Conservation (phyloP, 2,329 filamentous ascomycete species). For the Aspergillus piperis region DNA sequence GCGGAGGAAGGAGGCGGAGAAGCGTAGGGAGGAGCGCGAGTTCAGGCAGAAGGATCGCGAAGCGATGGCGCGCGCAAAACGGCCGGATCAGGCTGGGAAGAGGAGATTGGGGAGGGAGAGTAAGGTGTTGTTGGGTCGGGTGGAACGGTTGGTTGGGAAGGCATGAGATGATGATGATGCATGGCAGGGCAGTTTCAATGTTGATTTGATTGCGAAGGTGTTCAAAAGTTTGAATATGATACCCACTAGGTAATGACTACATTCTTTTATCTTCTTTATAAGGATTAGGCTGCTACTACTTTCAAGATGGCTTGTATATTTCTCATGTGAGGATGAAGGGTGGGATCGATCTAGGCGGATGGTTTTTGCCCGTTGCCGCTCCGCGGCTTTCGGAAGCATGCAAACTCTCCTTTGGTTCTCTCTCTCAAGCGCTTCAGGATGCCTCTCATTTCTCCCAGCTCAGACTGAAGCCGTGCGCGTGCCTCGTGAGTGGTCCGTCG, state of each 20-base stretch:
- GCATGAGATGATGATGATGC: constrained; percentile 13
- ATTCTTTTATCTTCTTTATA: neutral
- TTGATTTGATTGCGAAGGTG: neutral
- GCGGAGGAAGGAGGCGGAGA: constrained; percentile 60
- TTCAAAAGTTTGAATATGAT: constrained; percentile 21
- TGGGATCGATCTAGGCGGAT: constrained; percentile 16
- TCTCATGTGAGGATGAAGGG: neutral
- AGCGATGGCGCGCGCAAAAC: constrained; percentile 63
- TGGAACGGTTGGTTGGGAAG: constrained; percentile 67
- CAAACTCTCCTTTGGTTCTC: constrained; percentile 80
- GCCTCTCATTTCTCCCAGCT: constrained; percentile 85
- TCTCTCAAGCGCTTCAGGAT: constrained; percentile 83
- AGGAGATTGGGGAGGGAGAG: constrained; percentile 82
- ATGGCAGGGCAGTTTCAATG: neutral
- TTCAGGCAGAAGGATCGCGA: constrained; percentile 72
- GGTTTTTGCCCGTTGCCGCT: constrained; percentile 28
- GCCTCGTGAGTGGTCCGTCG: constrained; percentile 85
- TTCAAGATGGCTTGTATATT: neutral
- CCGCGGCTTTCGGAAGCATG: constrained; percentile 73
- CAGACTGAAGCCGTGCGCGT: constrained; percentile 74
- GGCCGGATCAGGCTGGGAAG: constrained; percentile 67
- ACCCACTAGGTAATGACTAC: constrained; percentile 16
- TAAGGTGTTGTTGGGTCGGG: constrained; percentile 72
- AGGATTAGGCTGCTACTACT: neutral
- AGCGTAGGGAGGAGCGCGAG: constrained; percentile 64